Evolutionary conservation across 192 early-diverging fungal species (phyloP).

Genomic region (Backusella liffmaniae): DNA sequence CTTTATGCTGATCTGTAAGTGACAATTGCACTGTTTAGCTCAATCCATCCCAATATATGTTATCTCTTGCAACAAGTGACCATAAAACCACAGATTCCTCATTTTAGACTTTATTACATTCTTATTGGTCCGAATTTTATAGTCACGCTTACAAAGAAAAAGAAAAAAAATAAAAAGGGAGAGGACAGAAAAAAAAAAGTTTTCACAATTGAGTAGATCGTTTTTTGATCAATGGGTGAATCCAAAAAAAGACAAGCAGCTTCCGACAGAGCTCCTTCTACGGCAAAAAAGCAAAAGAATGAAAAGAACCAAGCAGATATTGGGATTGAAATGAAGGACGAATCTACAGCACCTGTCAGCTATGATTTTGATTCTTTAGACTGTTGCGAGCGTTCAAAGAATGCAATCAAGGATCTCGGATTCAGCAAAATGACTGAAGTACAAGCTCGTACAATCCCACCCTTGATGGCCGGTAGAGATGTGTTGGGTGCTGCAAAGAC

Average conservation of each 20-base stretch:
- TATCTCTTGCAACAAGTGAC: no score
- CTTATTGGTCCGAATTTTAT: neutral
- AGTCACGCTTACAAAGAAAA: constrained; percentile 2
- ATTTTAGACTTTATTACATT: neutral
- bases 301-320: neutral
- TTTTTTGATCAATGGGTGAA: constrained; percentile 7
- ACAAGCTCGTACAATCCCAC: constrained; percentile 93
- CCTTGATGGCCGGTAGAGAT: constrained; percentile 94
- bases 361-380: constrained; percentile 75
- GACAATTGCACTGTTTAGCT: no score
- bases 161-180: neutral
- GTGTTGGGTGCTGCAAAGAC: constrained; percentile 99
- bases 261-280: neutral
- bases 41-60: no score
- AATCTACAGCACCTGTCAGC: constrained; percentile 32
- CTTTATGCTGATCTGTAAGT: no score
- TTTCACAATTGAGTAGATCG: neutral
- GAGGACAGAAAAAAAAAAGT: neutral
- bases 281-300: constrained; percentile 6
- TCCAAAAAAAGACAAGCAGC: constrained; percentile 13
- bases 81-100: no score
- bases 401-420: constrained; percentile 89
- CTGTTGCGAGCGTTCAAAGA: constrained; percentile 77
- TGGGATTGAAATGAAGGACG: neutral
- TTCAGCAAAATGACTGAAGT: constrained; percentile 96